These are phyloP conservation scores for Physcomitrellopsis africana DNA, from an alignment of 225 moss, liverwort and hornwort species.

Conservation along the genomic window DNA sequence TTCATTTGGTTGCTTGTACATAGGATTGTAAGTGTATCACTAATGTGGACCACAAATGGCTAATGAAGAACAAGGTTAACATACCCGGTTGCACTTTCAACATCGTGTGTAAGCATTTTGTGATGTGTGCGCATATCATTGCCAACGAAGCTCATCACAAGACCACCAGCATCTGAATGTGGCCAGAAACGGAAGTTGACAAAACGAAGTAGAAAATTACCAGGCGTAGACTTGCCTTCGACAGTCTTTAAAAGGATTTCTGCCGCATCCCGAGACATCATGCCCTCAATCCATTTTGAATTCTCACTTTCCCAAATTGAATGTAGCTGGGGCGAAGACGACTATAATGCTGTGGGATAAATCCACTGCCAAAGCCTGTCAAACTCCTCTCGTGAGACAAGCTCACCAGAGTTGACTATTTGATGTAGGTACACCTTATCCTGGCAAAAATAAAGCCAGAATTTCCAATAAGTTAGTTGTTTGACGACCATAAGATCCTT, in stretches of 20 bases:
- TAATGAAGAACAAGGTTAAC: slow-evolving; percentile 32
- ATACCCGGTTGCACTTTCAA: slow-evolving; percentile 78
- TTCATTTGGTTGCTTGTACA: not conserved
- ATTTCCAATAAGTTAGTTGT: slow-evolving; percentile 12
- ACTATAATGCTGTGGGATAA: slow-evolving; percentile 72
- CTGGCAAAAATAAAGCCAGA: slow-evolving; percentile 50
- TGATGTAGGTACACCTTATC: slow-evolving; percentile 77
- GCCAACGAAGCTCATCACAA: slow-evolving; percentile 90
- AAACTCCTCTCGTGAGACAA: slow-evolving; percentile 72
- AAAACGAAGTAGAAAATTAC: slow-evolving; percentile 91
- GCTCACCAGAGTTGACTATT: slow-evolving; percentile 71
- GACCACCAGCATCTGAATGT: slow-evolving; percentile 93
- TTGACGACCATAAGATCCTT: not conserved
- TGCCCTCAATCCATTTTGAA: slow-evolving; percentile 96
- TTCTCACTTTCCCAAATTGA: slow-evolving; percentile 87
- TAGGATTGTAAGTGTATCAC: slow-evolving; percentile 7
- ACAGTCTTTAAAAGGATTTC: slow-evolving; percentile 65
- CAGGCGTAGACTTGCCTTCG: slow-evolving; percentile 59
- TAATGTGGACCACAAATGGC: slow-evolving; percentile 6
- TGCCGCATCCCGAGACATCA: slow-evolving; percentile 81
- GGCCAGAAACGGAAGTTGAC: slow-evolving; percentile 87
- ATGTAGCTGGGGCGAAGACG: slow-evolving; percentile 74
- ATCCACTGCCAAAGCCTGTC: slow-evolving; percentile 94
- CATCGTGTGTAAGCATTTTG: slow-evolving; percentile 77
- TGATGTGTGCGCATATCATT: slow-evolving; percentile 56